Base-by-base conservation (phyloP, 2,329 filamentous ascomycete species). In the Curvularia eragrostidis region DNA sequence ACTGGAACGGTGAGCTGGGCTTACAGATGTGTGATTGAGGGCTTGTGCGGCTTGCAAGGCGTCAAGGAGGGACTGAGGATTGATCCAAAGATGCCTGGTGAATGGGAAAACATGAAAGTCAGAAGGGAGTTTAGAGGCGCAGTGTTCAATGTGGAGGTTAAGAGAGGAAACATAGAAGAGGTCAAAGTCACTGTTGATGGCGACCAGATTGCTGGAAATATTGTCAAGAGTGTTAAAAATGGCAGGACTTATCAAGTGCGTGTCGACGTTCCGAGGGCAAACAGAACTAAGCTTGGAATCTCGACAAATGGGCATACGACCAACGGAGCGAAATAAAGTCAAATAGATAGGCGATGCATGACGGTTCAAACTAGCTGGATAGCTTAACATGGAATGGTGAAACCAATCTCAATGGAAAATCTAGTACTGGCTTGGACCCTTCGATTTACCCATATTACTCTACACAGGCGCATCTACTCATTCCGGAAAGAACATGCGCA, bases 1-100 rank as follows among this genome's bases (percentile, higher is more conserved):
- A 86, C 84, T 1, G 84, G 84, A 3, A 86, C 83, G 5, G 81
- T 84, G 23, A 81, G 82, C 18, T 86, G 84, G 84, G 82, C 78
- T 2, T 86, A 85, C 69, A 78, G 84, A 9, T 82, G 79, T 67
- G 79, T 86, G 62, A 80, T 85, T 46, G 84, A 86, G 68, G 83
- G 83, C 0, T 69, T 86, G 5, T 85, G 83, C 58, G 84, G 84
- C 0, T 71, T 86, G 36, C 77, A 78, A 10, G 84, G 84, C 24
- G 82, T 83, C 10, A 72, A 72, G 1, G 71, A 81, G 1, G 84
- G 83, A 0, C 65, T 86, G 49, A 63, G 63, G 8, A 74, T 86
- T 26, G 72, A 76, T 1, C 84, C 84, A 0, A 82, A 84, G 69
- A 71, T 86, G 59, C 84, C 84, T 8, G 79, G 77, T 21, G 67